Base-by-base conservation (phyloP, 306 rosid species). In the Arachis hypogaea region DNA sequence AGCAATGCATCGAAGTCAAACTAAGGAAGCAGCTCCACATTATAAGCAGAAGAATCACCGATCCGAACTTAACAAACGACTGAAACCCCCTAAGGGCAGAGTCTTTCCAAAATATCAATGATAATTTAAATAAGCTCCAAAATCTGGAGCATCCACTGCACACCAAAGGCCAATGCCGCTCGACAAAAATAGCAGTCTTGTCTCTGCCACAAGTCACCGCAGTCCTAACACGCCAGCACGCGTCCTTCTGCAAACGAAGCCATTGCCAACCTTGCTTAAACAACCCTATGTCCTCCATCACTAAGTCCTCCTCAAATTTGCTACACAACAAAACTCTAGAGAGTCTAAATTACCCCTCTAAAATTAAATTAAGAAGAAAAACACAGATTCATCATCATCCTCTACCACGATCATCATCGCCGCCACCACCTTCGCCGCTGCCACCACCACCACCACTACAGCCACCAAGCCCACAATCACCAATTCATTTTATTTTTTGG, bases 1-100 rank as follows among this genome's bases (percentile, higher is more conserved):
- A 76, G 90, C 97, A 92, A 77, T 89, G 79, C 85, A 92, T 83
- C 38, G 99, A 95, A 28, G 99, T 95, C 80, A 95, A 73, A 86
- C 92, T 86, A 71, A 95, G 98, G 73, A 95, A 87, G 82, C 87
- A 90, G 81, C 99, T 87, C 99, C 99, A 95, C 91, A 92, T 92
- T 44, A 88, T 95, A 68, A 95, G 96, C 65, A 95, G 85, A 73
- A 88, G 85, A 71, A 92, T 88, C 3, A 92, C 97, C n/a, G 97
- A 80, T 72, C 93, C 97, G 47, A 95, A 82, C 50, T 68, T 85
- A 33, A 86, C 43, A 71, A 86, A 83, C 5, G 99, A 95, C 62
- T 75, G 84, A 69, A 88, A 84, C 45, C 99, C 99, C 86, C 93
- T 92, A 5, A 87, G 0, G 64, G 85, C 69, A 74, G 96, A 88